These are phyloP conservation scores for Pseudopyricularia cyperi DNA, from an alignment of 2,329 filamentous ascomycete species.

Conservation along the genomic window DNA sequence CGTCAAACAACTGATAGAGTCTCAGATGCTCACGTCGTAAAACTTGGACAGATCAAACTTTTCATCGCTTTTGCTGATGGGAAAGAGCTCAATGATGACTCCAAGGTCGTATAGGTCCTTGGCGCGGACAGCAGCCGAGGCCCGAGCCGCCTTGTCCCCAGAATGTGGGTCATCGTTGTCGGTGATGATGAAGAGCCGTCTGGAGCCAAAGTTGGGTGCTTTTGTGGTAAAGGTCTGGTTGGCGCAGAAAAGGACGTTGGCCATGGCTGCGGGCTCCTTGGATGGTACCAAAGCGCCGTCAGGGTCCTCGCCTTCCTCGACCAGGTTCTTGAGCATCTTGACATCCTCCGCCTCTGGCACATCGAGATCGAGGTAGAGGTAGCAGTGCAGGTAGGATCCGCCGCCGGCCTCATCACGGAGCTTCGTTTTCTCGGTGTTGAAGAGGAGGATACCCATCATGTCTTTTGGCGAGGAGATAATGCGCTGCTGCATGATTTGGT, in stretches of 20 bases:
- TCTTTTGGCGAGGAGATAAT: constrained; percentile 95
- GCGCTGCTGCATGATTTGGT: constrained; percentile 91
- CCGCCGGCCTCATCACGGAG: constrained; percentile 55
- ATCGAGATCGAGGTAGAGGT: constrained; percentile 78
- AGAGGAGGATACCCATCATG: constrained; percentile 91
- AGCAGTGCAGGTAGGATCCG: constrained; percentile 76
- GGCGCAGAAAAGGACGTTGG: constrained; percentile 83
- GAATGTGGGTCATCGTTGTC: constrained; percentile 81
- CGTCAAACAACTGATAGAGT: neutral
- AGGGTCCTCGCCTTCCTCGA: constrained; percentile 65
- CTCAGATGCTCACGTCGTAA: constrained; percentile 56
- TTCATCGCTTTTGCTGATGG: constrained; percentile 58
- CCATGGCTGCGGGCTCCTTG: constrained; percentile 58
- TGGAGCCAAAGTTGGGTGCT: constrained; percentile 84
- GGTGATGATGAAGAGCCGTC: constrained; percentile 89
- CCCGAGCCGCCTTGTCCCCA: constrained; percentile 57
- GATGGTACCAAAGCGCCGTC: constrained; percentile 12
- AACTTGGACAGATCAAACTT: constrained; percentile 76
- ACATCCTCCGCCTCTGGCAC: constrained; percentile 80
- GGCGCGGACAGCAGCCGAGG: constrained; percentile 71
- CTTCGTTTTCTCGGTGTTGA: constrained; percentile 75
- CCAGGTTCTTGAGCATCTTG: constrained; percentile 60
- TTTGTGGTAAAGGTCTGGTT: constrained; percentile 95
- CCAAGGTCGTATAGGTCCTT: constrained; percentile 93
- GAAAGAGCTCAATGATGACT: constrained; percentile 84